Percentiles rank a stretch among this genome's conserved stretches.
These are phyloP conservation scores for Hippophae tibetana DNA, from an alignment of 306 rosid genomes.

Conservation along the genomic window DNA sequence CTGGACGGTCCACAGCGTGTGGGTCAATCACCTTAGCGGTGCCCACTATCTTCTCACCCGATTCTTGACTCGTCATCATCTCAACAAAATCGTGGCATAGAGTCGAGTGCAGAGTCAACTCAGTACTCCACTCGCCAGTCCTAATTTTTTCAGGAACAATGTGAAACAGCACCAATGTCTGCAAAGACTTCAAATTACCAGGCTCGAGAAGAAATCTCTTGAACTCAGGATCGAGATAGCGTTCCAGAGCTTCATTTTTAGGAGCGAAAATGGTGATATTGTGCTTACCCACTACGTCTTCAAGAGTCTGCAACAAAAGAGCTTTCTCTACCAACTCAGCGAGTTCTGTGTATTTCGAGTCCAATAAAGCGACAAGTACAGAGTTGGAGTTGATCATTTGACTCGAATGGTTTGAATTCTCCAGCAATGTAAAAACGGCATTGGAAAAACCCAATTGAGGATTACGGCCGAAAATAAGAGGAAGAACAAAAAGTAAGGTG, in stretches of 20 bases:
- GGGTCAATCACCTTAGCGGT: conserved; percentile 17
- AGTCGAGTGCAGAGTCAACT: conserved; percentile 5
- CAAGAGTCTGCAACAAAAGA: conserved; percentile 16
- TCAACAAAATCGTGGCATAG: conserved; percentile 10
- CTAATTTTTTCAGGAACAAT: conserved; percentile 20
- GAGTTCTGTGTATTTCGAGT: conserved; percentile 26
- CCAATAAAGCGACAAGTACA: conserved; percentile 24
- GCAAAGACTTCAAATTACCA: conserved; percentile 18
- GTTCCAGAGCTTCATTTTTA: conserved; percentile 25
- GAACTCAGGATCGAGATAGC: conserved; percentile 24
- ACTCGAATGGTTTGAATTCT: background rate
- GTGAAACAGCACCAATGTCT: conserved; percentile 20
- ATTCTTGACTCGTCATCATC: conserved; percentile 1
- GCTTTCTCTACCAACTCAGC: conserved; percentile 26
- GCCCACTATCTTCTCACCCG: conserved; percentile 20
- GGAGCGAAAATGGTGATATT: conserved; percentile 26
- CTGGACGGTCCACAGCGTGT: conserved; percentile 21
- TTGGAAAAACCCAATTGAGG: too few species aligned
- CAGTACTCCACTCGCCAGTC: conserved; percentile 13
- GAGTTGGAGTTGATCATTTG: conserved; percentile 25
- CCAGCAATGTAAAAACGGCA: background rate
- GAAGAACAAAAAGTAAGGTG: too few species aligned
- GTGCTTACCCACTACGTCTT: conserved; percentile 17
- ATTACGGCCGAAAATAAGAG: too few species aligned
- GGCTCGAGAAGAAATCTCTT: conserved; percentile 25